A percentile compares a stretch with the other conserved stretches of the same genome.
Conservation (phyloP, 352 stramenopile genomes). For the Pythium angustatum region DNA sequence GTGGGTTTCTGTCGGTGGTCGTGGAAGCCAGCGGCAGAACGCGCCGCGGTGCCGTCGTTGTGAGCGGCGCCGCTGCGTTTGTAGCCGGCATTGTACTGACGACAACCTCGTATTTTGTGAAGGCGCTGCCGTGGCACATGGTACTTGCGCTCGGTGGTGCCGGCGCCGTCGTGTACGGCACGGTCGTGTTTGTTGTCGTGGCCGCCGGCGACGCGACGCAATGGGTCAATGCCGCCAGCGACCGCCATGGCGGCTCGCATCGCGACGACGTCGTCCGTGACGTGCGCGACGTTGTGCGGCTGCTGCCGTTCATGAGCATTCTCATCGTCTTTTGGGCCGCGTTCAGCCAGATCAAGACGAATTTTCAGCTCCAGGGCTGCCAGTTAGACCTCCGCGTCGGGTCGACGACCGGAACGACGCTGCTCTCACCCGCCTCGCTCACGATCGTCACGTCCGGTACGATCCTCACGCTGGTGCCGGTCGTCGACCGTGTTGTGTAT, state of each 20-base stretch:
- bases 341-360: slow-evolving; percentile 82
- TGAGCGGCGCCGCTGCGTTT: slow-evolving; percentile 73
- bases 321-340: slow-evolving; percentile 88
- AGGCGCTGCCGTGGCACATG: slow-evolving; percentile 57
- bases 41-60: slow-evolving; percentile 59
- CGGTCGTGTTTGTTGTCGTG: slow-evolving; percentile 64
- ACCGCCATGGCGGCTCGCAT: too few relatives aligned
- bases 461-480: slow-evolving; percentile 89
- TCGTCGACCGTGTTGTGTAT: slow-evolving; percentile 87
- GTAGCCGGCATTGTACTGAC: slow-evolving; percentile 74
- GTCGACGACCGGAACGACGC: slow-evolving; percentile 38
- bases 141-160: slow-evolving; percentile 55
- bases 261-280: slow-evolving; percentile 59
- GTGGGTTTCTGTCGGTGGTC: slow-evolving; percentile 44
- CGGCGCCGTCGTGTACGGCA: slow-evolving; percentile 63
- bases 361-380: slow-evolving; percentile 87
- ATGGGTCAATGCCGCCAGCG: too few relatives aligned
- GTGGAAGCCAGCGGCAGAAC: slow-evolving; percentile 30
- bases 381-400: slow-evolving; percentile 88
- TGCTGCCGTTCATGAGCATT: slow-evolving; percentile 80
- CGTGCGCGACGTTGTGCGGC: slow-evolving; percentile 69
- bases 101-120: slow-evolving; percentile 78
- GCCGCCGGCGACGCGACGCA: slow-evolving; percentile 62
- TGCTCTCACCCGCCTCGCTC: slow-evolving; percentile 87
- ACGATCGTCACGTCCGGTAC: slow-evolving; percentile 86